These are phyloP conservation scores for Peronospora tabacina DNA, from an alignment of 352 stramenopile genomes.

Conservation along the genomic window DNA sequence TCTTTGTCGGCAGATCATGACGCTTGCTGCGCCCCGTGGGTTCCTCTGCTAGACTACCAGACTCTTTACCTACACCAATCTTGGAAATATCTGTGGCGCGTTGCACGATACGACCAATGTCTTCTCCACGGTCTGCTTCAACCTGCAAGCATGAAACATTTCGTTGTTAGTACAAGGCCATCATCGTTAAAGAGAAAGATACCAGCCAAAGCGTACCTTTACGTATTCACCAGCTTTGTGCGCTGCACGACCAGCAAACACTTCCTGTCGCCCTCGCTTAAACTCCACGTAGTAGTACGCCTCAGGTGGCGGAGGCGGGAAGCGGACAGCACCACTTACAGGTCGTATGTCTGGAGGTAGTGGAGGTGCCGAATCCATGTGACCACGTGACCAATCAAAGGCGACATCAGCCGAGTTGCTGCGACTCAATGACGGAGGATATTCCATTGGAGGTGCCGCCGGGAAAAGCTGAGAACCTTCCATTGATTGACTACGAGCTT, in stretches of 20 bases:
- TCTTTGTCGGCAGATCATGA: slow-evolving; percentile 77
- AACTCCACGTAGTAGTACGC: slow-evolving; percentile 94
- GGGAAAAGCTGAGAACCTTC: slow-evolving; percentile 60
- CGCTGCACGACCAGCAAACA: slow-evolving; percentile 82
- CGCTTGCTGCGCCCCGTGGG: slow-evolving; percentile 46
- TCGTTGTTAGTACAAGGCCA: slow-evolving; percentile 1
- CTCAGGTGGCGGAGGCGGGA: slow-evolving; percentile 54
- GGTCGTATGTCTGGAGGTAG: slow-evolving; percentile 50
- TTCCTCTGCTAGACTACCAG: slow-evolving; percentile 30
- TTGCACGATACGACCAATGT: slow-evolving; percentile 92
- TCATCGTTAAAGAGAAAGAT: background rate
- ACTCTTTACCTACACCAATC: slow-evolving; percentile 35
- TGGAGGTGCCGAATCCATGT: slow-evolving; percentile 38
- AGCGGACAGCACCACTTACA: slow-evolving; percentile 25
- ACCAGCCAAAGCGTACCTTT: slow-evolving; percentile 43
- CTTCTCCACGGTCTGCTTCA: slow-evolving; percentile 94
- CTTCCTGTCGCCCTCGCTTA: slow-evolving; percentile 88
- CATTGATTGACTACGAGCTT: slow-evolving; percentile 68
- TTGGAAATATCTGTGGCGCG: slow-evolving; percentile 81
- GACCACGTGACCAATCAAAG: slow-evolving; percentile 57
- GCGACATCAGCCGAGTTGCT: slow-evolving; percentile 51
- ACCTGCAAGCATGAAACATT: slow-evolving; percentile 57
- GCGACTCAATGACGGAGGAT: slow-evolving; percentile 42
- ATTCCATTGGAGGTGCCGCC: slow-evolving; percentile 37
- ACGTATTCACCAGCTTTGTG: slow-evolving; percentile 92